A percentile compares a stretch with the other conserved stretches of the same genome.
Evolutionary conservation across 176 grass and related monocot species (phyloP).

Genomic region (Musa schizocarpa): DNA sequence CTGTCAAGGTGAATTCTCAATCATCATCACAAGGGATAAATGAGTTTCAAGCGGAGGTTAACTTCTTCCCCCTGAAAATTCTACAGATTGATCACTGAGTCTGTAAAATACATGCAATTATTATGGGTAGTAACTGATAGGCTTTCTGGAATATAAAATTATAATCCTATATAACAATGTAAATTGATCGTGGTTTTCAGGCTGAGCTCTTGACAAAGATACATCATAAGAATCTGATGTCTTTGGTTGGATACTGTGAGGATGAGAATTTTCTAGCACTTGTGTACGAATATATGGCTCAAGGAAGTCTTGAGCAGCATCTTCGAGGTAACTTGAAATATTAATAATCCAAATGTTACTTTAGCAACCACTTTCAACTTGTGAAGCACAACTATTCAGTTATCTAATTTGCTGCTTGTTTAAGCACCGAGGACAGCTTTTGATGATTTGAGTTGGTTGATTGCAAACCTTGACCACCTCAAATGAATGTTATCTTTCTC

Average conservation of each 20-base stretch:
- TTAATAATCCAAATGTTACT: not conserved
- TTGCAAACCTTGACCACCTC: not conserved
- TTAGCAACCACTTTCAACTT: not conserved
- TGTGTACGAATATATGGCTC: conserved; percentile 26
- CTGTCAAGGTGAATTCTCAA: conserved; percentile 21
- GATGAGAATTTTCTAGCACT: conserved; percentile 19
- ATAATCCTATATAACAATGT: not conserved
- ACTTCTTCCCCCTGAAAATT: not conserved
- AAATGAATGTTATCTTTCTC: not conserved
- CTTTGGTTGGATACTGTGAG: conserved; percentile 31
- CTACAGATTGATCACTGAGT: not conserved
- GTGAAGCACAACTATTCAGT: not conserved
- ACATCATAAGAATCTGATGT: conserved; percentile 31
- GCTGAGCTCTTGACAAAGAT: conserved; percentile 23
- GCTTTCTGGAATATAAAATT: not conserved
- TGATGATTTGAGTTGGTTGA: not conserved
- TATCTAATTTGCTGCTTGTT: not conserved
- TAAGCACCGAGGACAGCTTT: not conserved
- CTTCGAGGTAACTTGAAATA: conserved; percentile 14
- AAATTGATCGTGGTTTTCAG: not conserved
- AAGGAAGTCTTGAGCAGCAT: conserved; percentile 28
- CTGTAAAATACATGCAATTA: not conserved
- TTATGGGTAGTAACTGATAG: not conserved
- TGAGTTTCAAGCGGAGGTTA: conserved; percentile 36
- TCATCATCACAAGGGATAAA: conserved; percentile 13